A percentile compares a stretch with the other conserved stretches of the same genome.
These are phyloP conservation scores for Solanum raphanifolium DNA, from an alignment of 257 asterid species.

Conservation along the genomic window DNA sequence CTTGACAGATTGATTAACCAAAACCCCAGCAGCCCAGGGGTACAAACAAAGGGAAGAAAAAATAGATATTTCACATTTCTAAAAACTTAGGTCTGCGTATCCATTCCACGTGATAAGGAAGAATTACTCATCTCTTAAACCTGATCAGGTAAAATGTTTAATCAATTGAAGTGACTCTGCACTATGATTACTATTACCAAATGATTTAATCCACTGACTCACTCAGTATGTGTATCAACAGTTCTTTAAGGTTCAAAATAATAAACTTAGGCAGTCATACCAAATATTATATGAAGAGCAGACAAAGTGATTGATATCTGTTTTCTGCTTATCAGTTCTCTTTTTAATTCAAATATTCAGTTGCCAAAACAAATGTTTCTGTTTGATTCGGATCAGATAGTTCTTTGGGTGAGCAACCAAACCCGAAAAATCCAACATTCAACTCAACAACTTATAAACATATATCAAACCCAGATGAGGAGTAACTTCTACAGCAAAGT, in stretches of 20 bases:
- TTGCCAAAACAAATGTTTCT: not conserved
- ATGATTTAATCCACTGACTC: not conserved
- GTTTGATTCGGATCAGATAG: not conserved
- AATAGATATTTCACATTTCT: not conserved
- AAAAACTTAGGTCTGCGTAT: not conserved
- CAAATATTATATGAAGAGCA: not conserved
- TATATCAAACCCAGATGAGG: not conserved
- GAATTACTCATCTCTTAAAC: not conserved
- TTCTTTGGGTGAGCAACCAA: constrained; percentile 7
- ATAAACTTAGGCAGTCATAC: not conserved
- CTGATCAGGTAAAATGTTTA: not conserved
- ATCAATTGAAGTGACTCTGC: not conserved
- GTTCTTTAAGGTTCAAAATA: not conserved
- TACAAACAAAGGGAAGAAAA: not conserved
- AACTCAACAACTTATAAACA: not conserved
- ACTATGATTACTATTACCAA: not conserved
- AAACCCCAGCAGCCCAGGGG: not conserved
- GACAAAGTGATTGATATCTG: not conserved
- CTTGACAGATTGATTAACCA: not conserved
- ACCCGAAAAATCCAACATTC: constrained; percentile 6
- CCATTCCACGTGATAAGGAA: not conserved
- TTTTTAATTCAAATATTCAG: not conserved
- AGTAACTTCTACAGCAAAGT: not conserved
- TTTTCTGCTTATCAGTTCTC: not conserved
- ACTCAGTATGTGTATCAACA: not conserved